Evolutionary conservation across 1,284 basidiomycete genomes (phyloP).

Genomic region (Cutaneotrichosporon dermatis): DNA sequence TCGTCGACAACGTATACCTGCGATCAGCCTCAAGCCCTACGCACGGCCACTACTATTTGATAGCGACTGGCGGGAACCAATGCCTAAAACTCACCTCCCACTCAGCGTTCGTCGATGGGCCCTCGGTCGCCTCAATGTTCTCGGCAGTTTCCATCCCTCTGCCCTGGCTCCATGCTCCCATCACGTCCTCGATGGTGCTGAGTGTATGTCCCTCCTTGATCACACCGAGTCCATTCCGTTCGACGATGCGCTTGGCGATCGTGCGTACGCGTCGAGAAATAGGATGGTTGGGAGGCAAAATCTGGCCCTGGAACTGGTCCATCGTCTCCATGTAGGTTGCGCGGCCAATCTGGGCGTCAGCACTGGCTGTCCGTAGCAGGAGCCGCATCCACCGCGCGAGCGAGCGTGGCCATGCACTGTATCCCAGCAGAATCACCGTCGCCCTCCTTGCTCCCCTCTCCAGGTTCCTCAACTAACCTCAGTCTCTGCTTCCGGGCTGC

Average conservation of each 20-base stretch:
- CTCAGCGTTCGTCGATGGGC: constrained; percentile 30
- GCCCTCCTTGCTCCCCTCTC: too few species aligned
- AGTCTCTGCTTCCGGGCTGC: constrained; percentile 59
- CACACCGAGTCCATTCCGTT: constrained; percentile 64
- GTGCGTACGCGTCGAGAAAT: constrained; percentile 62
- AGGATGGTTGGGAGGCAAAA: constrained; percentile 67
- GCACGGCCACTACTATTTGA: too few species aligned
- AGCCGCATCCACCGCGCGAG: too few species aligned
- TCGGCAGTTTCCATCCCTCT: constrained; percentile 10
- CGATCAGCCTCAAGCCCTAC: constrained; percentile 11
- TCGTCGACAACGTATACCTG: constrained; percentile 78
- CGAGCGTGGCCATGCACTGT: too few species aligned
- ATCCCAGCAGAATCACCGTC: too few species aligned
- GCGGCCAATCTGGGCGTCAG: constrained; percentile 12
- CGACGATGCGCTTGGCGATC: constrained; percentile 69
- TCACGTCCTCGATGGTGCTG: constrained; percentile 32
- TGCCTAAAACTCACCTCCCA: constrained; percentile 41
- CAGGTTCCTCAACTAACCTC: constrained; percentile 32
- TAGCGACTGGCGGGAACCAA: too few species aligned
- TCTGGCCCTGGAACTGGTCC: constrained; percentile 14
- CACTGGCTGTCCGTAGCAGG: not conserved
- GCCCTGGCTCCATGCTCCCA: not conserved
- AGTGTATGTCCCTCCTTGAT: constrained; percentile 50
- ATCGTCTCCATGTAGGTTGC: constrained; percentile 15
- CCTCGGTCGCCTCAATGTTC: constrained; percentile 7